phyloP scores from a whole-genome alignment of 495 filamentous ascomycete species.

The Pyronema domesticum region DNA sequence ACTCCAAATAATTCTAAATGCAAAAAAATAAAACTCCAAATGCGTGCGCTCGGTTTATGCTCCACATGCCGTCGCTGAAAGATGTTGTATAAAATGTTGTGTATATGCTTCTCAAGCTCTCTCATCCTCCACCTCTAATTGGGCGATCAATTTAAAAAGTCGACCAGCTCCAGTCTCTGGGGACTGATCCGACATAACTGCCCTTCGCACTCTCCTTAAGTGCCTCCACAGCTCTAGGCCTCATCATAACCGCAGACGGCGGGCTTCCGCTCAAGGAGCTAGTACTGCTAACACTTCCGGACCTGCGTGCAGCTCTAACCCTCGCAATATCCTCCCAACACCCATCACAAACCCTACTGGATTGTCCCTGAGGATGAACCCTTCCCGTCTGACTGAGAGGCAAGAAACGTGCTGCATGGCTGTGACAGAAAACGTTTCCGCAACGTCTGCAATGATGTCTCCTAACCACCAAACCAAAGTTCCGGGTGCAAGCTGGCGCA shows the following conservation, averaged over 20 bases:
- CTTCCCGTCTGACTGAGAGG: constrained; percentile 48
- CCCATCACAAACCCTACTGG: constrained; percentile 41
- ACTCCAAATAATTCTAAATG: too few relatives aligned
- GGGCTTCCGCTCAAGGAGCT: constrained; percentile 15
- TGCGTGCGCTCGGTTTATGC: too few relatives aligned
- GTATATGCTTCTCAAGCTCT: too few relatives aligned
- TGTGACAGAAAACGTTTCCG: constrained; percentile 52
- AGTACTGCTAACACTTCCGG: constrained; percentile 24
- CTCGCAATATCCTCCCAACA: constrained; percentile 40
- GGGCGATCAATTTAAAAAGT: constrained; percentile 34
- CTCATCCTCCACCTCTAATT: too few relatives aligned
- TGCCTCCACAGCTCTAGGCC: not conserved
- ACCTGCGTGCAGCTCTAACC: constrained; percentile 13
- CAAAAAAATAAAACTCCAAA: too few relatives aligned
- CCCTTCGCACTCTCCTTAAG: constrained; percentile 6
- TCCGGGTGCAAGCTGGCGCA: constrained; percentile 42
- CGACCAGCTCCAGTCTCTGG: constrained; percentile 55
- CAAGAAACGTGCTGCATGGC: constrained; percentile 38
- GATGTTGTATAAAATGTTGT: too few relatives aligned
- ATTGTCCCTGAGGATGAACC: constrained; percentile 44
- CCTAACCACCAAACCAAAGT: constrained; percentile 47
- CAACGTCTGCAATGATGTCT: constrained; percentile 58
- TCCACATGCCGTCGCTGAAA: too few relatives aligned
- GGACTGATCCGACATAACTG: constrained; percentile 38
- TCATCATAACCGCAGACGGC: constrained; percentile 17